Evolutionary conservation across 164 flowering plant genomes (phyloP), one percentile per base, ranked within the genome.

Genomic region (Taxillus chinensis): DNA sequence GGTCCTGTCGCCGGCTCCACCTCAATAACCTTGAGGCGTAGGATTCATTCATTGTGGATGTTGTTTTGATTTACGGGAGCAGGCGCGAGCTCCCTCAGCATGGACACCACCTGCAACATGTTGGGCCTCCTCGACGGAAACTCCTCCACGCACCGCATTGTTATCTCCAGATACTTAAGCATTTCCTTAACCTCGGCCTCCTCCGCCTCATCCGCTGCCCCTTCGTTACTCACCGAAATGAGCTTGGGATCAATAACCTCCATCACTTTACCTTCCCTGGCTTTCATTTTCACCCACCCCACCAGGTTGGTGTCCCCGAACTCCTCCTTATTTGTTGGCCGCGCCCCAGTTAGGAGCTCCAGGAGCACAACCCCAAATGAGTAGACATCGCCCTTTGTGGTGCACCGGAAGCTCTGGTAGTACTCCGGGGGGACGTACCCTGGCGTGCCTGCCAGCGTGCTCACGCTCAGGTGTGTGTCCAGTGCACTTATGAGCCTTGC

Each of bases 401-500:
- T 55, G 58, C 58, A 55, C 58, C 58, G 38, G 40, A 17, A 55
- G 58, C 58, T 55, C 58, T 55, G 58, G 12, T 55, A 55, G 40
- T 55, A 55, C 58, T 55, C 58, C 4, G 58, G 58, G 0, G 58
- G 58, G 0, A 55, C 58, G 40, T 55, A 55, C 38, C 58, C 58
- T 5, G 58, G 58, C 37, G 58, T 55, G 39, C 58, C 58, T 11
- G 40, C 58, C 5, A 55, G 39, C 10, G 39, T 55, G 58, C 39
- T 55, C 13, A 55, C 13, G 58, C 58, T 55, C 5, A 55, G 38
- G 37, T 55, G 58, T 49, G 39, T 48, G 66, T 68, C 71, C 57
- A 62, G 57, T 57, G 58, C 59, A 13, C 52, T 50, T 52, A 68
- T 42, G 12, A 62, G 17, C 57, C 65, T 68, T 41, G 71, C 66